phyloP scores from a whole-genome alignment of 768 basidiomycete species.

The Infundibulicybe gibba region DNA sequence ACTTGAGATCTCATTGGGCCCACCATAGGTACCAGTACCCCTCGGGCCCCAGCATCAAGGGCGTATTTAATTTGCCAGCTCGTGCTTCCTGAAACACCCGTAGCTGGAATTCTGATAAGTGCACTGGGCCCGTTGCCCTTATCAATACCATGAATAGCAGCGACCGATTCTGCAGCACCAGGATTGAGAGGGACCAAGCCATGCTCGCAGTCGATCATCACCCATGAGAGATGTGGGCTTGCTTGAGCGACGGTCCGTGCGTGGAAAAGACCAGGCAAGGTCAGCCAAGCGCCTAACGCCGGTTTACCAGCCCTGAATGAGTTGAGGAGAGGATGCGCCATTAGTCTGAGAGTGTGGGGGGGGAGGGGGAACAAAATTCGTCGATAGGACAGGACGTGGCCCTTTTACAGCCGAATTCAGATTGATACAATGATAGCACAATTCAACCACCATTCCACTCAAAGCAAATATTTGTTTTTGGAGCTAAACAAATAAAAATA shows the following conservation, averaged over 20 bases:
- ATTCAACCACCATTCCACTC: no score
- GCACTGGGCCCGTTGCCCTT: constrained; percentile 44
- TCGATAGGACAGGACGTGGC: no score
- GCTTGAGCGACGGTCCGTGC: constrained; percentile 58
- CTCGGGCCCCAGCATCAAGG: constrained; percentile 63
- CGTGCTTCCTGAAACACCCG: constrained; percentile 50
- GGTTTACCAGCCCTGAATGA: constrained; percentile 53
- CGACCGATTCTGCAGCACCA: constrained; percentile 51
- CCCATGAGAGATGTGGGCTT: constrained; percentile 55
- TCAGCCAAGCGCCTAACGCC: constrained; percentile 68
- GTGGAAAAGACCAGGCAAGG: constrained; percentile 52
- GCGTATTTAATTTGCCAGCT: constrained; percentile 73
- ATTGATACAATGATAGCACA: no score
- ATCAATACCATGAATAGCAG: constrained; percentile 47
- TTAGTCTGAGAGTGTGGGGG: no score
- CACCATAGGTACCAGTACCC: constrained; percentile 69
- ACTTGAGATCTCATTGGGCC: constrained; percentile 1
- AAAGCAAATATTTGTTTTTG: no score
- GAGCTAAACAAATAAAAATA: no score
- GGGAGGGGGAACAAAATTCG: no score
- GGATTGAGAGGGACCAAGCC: constrained; percentile 54
- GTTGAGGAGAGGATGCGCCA: constrained; percentile 34
- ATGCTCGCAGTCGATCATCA: constrained; percentile 68
- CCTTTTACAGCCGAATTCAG: constrained; percentile 53
- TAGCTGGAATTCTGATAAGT: constrained; percentile 62